These are phyloP conservation scores for maize (Zea mays) DNA, from an alignment of 176 grass and related monocot genomes.

Conservation along the genomic window Zm-B73-REFERENCE-NAM-5.0 NC_050101.1:116662501-116663000, in stretches of 20 bases:
- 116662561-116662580: constrained; percentile 65
- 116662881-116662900: too few relatives aligned
- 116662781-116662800: too few relatives aligned
- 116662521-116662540: constrained; percentile 73
- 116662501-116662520: constrained; percentile 61
- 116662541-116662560: constrained; percentile 67
- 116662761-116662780: too few relatives aligned
- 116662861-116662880: too few relatives aligned
- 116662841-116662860: too few relatives aligned
- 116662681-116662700: constrained; percentile 82
- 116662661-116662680: constrained; percentile 95
- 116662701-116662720: constrained; percentile 92
- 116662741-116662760: constrained; percentile 67
- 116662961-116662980: too few relatives aligned
- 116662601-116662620: constrained; percentile 85
- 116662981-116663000: too few relatives aligned
- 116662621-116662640: constrained; percentile 89
- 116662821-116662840: too few relatives aligned
- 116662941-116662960: too few relatives aligned
- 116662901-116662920: too few relatives aligned
- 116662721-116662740: constrained; percentile 66
- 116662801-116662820: too few relatives aligned
- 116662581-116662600: constrained; percentile 81
- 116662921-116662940: too few relatives aligned
- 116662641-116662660: constrained; percentile 83